phyloP scores from a whole-genome alignment of 805 yeast genomes.

The Schizosaccharomyces japonicus region DNA sequence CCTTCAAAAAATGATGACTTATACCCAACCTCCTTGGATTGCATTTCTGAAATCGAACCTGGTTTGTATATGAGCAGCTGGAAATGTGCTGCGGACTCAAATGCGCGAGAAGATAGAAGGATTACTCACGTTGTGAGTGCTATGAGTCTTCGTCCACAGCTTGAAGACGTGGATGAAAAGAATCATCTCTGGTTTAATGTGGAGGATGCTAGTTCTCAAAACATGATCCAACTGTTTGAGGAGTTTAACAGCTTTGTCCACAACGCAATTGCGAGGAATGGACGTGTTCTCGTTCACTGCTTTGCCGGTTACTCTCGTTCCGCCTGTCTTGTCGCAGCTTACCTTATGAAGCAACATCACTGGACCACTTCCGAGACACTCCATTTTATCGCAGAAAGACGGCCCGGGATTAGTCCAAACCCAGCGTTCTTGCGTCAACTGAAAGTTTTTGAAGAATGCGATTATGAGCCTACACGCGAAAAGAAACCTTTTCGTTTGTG shows the following conservation, averaged over 20 bases:
- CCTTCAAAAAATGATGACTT: neutral
- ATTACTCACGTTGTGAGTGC: neutral
- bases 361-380: conserved; percentile 37
- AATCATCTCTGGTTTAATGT: conserved; percentile 15
- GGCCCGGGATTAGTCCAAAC: conserved; percentile 44
- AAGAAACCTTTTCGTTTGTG: conserved; percentile 20
- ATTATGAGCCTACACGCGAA: conserved; percentile 15
- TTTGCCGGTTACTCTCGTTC: conserved; percentile 88
- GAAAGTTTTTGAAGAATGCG: conserved; percentile 29
- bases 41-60: neutral
- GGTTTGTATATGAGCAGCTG: neutral
- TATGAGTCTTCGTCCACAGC: neutral
- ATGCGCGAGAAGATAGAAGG: neutral
- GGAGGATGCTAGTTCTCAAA: conserved; percentile 46
- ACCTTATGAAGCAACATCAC: conserved; percentile 55
- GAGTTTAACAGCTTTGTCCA: conserved; percentile 44
- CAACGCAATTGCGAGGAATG: conserved; percentile 20
- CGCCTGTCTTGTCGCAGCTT: conserved; percentile 66
- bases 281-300: conserved; percentile 21
- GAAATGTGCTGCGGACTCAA: neutral
- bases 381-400: conserved; percentile 48
- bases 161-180: neutral
- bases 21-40: neutral
- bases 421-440: conserved; percentile 52
- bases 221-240: conserved; percentile 40